Evolutionary conservation across 2,329 filamentous ascomycete species (phyloP).

Genomic region (Fusarium compactum): DNA sequence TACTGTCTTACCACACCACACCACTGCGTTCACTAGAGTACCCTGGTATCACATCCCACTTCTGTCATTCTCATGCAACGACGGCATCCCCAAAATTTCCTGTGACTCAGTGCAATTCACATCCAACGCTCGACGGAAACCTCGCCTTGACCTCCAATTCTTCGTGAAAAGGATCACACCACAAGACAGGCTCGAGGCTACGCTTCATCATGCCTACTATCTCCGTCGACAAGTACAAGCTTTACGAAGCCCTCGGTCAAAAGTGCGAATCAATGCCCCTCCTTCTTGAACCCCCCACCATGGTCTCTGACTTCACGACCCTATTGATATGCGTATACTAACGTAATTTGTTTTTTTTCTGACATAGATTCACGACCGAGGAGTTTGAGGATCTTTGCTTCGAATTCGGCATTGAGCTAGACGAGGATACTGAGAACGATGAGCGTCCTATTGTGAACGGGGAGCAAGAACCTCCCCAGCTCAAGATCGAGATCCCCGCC

Average conservation of each 20-base stretch:
- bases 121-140: constrained; percentile 40
- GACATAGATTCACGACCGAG: constrained; percentile 82
- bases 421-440: constrained; percentile 89
- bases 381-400: constrained; percentile 98
- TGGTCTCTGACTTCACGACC: constrained; percentile 37
- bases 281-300: constrained; percentile 38
- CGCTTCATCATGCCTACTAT: constrained; percentile 87
- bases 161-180: constrained; percentile 30
- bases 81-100: constrained; percentile 53
- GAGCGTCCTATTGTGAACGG: constrained; percentile 80
- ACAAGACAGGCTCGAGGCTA: constrained; percentile 40
- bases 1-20: constrained; percentile 22
- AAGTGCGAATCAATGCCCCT: constrained; percentile 68
- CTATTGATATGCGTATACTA: constrained; percentile 23
- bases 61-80: constrained; percentile 16
- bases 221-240: constrained; percentile 92
- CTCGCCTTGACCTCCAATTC: constrained; percentile 33
- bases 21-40: constrained; percentile 11
- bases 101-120: constrained; percentile 55
- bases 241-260: constrained; percentile 91
- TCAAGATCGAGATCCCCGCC: constrained; percentile 98
- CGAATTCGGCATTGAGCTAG: constrained; percentile 97
- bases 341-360: constrained; percentile 23
- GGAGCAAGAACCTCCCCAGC: constrained; percentile 86
- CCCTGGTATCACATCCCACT: constrained; percentile 23